These are phyloP conservation scores for Solanum rostratum DNA, from an alignment of 257 asterid genomes.

Conservation along the genomic window DNA sequence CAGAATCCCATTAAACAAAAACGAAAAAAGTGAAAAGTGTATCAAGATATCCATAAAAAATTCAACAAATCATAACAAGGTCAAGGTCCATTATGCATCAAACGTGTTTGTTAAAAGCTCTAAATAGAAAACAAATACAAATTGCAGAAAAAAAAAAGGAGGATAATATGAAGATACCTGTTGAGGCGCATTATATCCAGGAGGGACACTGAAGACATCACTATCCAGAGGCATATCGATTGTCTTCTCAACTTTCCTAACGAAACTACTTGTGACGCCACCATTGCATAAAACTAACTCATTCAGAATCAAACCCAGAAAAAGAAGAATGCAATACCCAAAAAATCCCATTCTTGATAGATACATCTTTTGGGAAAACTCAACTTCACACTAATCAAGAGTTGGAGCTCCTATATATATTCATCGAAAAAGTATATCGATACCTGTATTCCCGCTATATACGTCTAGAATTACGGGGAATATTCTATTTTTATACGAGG, in stretches of 20 bases:
- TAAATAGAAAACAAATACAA: neutral
- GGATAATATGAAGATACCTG: slow-evolving; percentile 32
- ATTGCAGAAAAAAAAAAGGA: neutral
- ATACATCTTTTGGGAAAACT: slow-evolving; percentile 14
- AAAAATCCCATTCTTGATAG: neutral
- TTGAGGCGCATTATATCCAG: slow-evolving; percentile 88
- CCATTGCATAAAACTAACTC: slow-evolving; percentile 48
- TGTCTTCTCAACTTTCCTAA: slow-evolving; percentile 40
- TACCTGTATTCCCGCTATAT: neutral
- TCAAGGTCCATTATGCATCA: neutral
- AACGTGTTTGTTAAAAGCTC: neutral
- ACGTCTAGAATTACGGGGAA: slow-evolving; percentile 20
- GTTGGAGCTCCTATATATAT: neutral
- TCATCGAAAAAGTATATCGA: neutral
- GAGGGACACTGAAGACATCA: slow-evolving; percentile 71
- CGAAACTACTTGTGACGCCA: slow-evolving; percentile 56
- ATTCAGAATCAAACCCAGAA: slow-evolving; percentile 23
- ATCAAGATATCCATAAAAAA: neutral
- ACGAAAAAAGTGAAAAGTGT: neutral
- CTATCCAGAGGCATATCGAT: slow-evolving; percentile 71
- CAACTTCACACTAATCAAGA: neutral
- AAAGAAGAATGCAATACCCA: slow-evolving; percentile 11
- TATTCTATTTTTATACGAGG: slow-evolving; percentile 18
- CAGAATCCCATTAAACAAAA: neutral
- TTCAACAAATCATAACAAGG: neutral